Conservation (phyloP, 805 yeast species). For the Ogataea nitratoaversa region DNA sequence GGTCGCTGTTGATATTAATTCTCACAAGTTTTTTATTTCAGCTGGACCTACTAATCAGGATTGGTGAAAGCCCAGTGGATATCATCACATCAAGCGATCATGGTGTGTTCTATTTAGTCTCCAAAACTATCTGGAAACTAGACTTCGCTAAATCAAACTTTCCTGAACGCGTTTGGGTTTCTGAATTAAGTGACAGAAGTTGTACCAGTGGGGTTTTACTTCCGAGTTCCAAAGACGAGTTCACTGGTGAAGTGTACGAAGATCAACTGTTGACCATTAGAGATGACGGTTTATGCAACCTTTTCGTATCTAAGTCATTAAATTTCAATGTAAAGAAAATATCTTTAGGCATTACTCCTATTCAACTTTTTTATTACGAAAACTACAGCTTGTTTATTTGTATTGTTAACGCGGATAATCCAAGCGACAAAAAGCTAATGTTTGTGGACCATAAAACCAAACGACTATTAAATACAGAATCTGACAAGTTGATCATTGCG, state of each 20-base stretch:
- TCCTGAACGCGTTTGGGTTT: slow-evolving; percentile 25
- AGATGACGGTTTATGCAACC: slow-evolving; percentile 31
- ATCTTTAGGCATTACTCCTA: slow-evolving; percentile 23
- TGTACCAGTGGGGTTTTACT: slow-evolving; percentile 14
- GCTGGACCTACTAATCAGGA: slow-evolving; percentile 1
- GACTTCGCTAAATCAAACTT: slow-evolving; percentile 18
- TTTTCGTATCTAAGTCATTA: slow-evolving; percentile 12
- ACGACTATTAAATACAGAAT: slow-evolving; percentile 3
- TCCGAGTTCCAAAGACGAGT: slow-evolving; percentile 1
- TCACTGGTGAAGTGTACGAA: slow-evolving; percentile 5
- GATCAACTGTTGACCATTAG: slow-evolving; percentile 26
- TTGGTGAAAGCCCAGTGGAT: slow-evolving; percentile 20
- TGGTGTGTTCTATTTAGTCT: slow-evolving; percentile 13
- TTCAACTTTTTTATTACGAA: slow-evolving; percentile 23
- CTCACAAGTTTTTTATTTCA: background rate
- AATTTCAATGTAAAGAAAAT: slow-evolving; percentile 22
- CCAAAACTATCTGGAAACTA: slow-evolving; percentile 27
- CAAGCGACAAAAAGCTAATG: slow-evolving; percentile 11
- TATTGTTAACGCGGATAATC: slow-evolving; percentile 8
- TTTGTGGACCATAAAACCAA: slow-evolving; percentile 24
- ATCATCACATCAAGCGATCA: slow-evolving; percentile 8
- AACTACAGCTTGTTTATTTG: slow-evolving; percentile 21
- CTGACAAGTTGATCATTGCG: slow-evolving; percentile 7
- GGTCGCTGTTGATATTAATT: slow-evolving; percentile 11
- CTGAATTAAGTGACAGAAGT: slow-evolving; percentile 22